These are phyloP conservation scores for Pseudocercospora crystallina DNA, from an alignment of 2,329 filamentous ascomycete genomes.

Conservation along the genomic window DNA sequence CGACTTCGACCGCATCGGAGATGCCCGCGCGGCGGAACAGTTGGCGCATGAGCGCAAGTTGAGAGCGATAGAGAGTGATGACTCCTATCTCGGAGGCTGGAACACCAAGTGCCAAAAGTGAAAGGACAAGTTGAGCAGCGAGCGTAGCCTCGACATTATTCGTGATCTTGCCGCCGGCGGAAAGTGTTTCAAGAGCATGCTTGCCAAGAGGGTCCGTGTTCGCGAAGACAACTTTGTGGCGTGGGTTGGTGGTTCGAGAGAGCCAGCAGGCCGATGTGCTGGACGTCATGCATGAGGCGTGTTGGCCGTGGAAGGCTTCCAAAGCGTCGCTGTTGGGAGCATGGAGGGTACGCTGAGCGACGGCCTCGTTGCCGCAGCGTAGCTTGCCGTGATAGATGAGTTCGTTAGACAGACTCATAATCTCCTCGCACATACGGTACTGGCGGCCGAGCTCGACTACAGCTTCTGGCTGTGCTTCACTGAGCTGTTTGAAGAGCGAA, in stretches of 20 bases:
- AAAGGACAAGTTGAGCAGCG: constrained; percentile 75
- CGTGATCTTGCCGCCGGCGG: constrained; percentile 69
- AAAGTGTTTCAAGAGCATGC: constrained; percentile 63
- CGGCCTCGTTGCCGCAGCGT: constrained; percentile 78
- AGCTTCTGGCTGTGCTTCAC: constrained; percentile 80
- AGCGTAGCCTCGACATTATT: constrained; percentile 81
- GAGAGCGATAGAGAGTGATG: constrained; percentile 94
- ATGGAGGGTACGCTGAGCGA: constrained; percentile 67
- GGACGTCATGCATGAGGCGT: constrained; percentile 2
- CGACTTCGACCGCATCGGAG: constrained; percentile 74
- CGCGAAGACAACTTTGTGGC: constrained; percentile 76
- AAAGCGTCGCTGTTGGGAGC: constrained; percentile 55
- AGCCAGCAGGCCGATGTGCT: constrained; percentile 67
- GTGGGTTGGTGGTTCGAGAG: constrained; percentile 65
- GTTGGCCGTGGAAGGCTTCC: constrained; percentile 31
- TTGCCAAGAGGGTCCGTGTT: constrained; percentile 78
- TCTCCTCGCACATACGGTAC: constrained; percentile 96
- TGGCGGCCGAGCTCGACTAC: constrained; percentile 93
- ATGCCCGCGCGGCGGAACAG: constrained; percentile 50
- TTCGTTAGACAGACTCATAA: constrained; percentile 90
- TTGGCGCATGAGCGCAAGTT: constrained; percentile 79
- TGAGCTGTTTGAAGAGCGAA: constrained; percentile 89
- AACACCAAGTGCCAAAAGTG: constrained; percentile 74
- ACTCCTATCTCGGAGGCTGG: constrained; percentile 78
- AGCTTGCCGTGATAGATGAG: constrained; percentile 90